Evolutionary conservation across 2,329 filamentous ascomycete genomes (phyloP).

Genomic region (Trichoderma oligosporum): DNA sequence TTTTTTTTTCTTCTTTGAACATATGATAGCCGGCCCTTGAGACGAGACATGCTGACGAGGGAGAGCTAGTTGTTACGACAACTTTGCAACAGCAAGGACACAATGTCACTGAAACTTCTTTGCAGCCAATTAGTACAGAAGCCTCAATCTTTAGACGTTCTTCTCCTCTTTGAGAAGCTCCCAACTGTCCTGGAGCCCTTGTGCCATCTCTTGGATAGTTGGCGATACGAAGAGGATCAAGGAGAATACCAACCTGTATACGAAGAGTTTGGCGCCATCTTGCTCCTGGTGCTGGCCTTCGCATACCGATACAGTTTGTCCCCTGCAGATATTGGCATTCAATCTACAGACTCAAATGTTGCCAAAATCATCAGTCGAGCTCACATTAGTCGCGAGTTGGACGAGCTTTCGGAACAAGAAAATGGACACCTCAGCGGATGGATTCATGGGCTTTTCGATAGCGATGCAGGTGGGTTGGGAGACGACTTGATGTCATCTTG

Average conservation of each 20-base stretch:
- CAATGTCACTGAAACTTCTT: conserved; percentile 71
- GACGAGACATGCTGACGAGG: background rate
- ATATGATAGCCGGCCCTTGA: too few species aligned
- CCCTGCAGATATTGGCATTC: conserved; percentile 59
- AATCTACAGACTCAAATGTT: conserved; percentile 61
- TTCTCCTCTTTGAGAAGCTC: conserved; percentile 71
- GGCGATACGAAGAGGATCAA: conserved; percentile 79
- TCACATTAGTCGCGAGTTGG: conserved; percentile 52
- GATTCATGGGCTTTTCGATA: conserved; percentile 74
- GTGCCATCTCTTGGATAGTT: conserved; percentile 71
- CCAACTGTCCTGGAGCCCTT: conserved; percentile 67
- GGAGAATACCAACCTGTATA: conserved; percentile 81
- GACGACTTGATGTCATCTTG: conserved; percentile 81
- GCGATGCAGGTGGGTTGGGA: conserved; percentile 66
- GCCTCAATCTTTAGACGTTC: conserved; percentile 67
- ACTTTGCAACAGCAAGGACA: conserved; percentile 69
- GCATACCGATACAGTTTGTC: conserved; percentile 70
- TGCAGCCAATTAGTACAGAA: conserved; percentile 71
- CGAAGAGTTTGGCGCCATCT: conserved; percentile 76
- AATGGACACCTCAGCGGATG: conserved; percentile 65
- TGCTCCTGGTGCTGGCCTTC: conserved; percentile 70
- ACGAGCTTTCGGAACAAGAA: conserved; percentile 62
- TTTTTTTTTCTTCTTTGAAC: too few species aligned
- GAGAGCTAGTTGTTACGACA: conserved; percentile 57
- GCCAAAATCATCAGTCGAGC: conserved; percentile 60